Evolutionary conservation across 495 filamentous ascomycete species (phyloP).

Genomic region (Aspergillus cavernicola): DNA sequence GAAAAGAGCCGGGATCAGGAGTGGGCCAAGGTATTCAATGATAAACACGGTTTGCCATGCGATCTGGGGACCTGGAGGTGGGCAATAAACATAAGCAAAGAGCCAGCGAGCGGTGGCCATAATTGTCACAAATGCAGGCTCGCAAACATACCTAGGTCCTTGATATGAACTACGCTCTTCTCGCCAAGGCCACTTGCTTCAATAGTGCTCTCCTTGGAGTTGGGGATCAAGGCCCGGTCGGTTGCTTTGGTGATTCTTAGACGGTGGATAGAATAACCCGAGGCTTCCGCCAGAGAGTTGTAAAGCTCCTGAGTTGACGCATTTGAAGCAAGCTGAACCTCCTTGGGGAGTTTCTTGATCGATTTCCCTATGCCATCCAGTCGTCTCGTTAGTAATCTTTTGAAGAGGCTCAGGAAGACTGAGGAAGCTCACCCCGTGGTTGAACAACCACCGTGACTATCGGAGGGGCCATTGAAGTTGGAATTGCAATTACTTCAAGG

Average conservation of each 20-base stretch:
- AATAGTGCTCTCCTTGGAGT: slow-evolving; percentile 60
- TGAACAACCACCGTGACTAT: slow-evolving; percentile 37
- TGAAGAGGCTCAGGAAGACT: not conserved
- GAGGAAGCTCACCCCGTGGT: slow-evolving; percentile 35
- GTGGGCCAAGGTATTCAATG: slow-evolving; percentile 92
- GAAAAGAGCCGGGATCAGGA: slow-evolving; percentile 77
- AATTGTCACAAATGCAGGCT: not conserved
- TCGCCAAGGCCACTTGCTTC: slow-evolving; percentile 62
- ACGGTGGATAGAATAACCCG: slow-evolving; percentile 56
- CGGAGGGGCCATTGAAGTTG: slow-evolving; percentile 25
- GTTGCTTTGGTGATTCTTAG: slow-evolving; percentile 67
- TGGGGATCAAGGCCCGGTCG: slow-evolving; percentile 66
- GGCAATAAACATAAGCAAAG: not conserved
- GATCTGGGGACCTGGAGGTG: slow-evolving; percentile 73
- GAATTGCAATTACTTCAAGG: not conserved
- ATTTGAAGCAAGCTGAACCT: slow-evolving; percentile 56
- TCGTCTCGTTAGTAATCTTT: not conserved
- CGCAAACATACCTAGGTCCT: slow-evolving; percentile 75
- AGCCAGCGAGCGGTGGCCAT: not conserved
- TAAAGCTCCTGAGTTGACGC: slow-evolving; percentile 64
- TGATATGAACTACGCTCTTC: slow-evolving; percentile 74
- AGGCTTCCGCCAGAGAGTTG: slow-evolving; percentile 48
- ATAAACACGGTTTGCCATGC: slow-evolving; percentile 92
- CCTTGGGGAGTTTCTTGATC: slow-evolving; percentile 67
- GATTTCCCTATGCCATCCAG: slow-evolving; percentile 45